Percentiles rank a stretch among this genome's conserved stretches.
Evolutionary conservation across 2,329 filamentous ascomycete species (phyloP).

Genomic region (Talaromyces funiculosus): DNA sequence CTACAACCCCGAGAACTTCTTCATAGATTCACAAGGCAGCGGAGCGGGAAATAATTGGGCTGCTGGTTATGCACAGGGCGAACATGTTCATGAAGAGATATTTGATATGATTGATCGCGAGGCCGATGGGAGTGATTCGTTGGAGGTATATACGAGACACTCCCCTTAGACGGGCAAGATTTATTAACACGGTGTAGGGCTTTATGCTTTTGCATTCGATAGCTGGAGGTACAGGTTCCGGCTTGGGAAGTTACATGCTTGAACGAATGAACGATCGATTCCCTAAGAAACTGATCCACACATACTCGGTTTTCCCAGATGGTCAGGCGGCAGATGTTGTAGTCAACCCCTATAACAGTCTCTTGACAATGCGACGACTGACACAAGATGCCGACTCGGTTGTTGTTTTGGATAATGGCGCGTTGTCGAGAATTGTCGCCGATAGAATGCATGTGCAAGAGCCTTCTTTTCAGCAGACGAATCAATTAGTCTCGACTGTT

Average conservation of each 20-base stretch:
- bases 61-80: conserved; percentile 88
- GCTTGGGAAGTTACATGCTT: conserved; percentile 89
- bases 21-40: conserved; percentile 85
- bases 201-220: conserved; percentile 99
- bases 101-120: conserved; percentile 99
- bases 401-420: conserved; percentile 90
- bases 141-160: conserved; percentile 59
- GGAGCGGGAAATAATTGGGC: conserved; percentile 99
- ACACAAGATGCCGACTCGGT: conserved; percentile 97
- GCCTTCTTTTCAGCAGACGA: conserved; percentile 94
- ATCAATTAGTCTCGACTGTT: conserved; percentile 93
- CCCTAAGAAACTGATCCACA: conserved; percentile 98
- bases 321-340: conserved; percentile 87
- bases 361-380: conserved; percentile 82
- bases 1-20: conserved; percentile 99
- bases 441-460: conserved; percentile 92
- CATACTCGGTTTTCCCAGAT: conserved; percentile 97
- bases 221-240: conserved; percentile 91
- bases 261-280: conserved; percentile 96
- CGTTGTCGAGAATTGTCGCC: conserved; percentile 85
- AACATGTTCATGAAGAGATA: conserved; percentile 88
- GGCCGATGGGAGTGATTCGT: conserved; percentile 92
- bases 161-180: not conserved
- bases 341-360: conserved; percentile 96
- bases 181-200: conserved; percentile 49